Evolutionary conservation across 371 early-diverging fungal genomes (phyloP).

Genomic region (Mortierella sp.): DNA sequence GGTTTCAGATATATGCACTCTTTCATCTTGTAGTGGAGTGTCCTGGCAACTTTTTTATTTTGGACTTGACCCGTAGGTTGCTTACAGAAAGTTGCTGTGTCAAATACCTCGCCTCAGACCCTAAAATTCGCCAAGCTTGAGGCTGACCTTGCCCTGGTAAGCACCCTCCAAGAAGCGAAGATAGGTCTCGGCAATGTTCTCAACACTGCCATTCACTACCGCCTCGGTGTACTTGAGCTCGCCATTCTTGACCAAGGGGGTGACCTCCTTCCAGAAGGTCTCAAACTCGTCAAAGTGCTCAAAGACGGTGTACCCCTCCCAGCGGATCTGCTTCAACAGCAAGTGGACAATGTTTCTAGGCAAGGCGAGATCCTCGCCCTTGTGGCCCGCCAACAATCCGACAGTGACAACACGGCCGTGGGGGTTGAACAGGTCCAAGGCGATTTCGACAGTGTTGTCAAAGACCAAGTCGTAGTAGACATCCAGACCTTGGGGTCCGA

Average conservation of each 20-base stretch:
- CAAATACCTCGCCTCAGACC: neutral
- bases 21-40: too few species aligned
- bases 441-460: conserved; percentile 73
- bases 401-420: conserved; percentile 19
- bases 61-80: neutral
- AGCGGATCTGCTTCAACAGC: conserved; percentile 10
- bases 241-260: conserved; percentile 19
- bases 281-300: conserved; percentile 25
- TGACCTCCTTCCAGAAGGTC: conserved; percentile 26
- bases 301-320: conserved; percentile 24
- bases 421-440: conserved; percentile 47
- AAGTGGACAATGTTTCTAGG: conserved; percentile 20
- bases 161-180: conserved; percentile 27
- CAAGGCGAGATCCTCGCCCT: conserved; percentile 10
- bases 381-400: conserved; percentile 1
- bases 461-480: conserved; percentile 76
- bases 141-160: conserved; percentile 35
- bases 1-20: too few species aligned
- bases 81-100: too few species aligned
- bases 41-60: too few species aligned
- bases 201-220: conserved; percentile 16
- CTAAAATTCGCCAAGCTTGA: conserved; percentile 7
- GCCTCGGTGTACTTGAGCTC: conserved; percentile 26
- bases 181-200: conserved; percentile 15
- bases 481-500: conserved; percentile 70